These are phyloP conservation scores for Maudiozyma humilis DNA, from an alignment of 1,139 yeast genomes.

Conservation along the genomic window DNA sequence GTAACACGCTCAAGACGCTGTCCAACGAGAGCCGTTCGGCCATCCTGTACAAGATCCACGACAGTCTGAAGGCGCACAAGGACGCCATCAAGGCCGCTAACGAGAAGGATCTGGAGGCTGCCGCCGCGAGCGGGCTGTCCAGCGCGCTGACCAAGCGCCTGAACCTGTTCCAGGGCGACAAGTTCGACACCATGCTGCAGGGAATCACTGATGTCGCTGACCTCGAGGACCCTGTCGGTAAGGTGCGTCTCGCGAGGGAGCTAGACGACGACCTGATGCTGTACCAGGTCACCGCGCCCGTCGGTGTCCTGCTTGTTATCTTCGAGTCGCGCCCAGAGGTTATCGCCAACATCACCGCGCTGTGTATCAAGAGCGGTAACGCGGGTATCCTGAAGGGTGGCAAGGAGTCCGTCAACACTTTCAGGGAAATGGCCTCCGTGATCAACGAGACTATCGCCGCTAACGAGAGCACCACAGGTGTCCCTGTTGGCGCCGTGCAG, in stretches of 20 bases:
- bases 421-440: constrained; percentile 69
- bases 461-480: constrained; percentile 43
- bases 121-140: constrained; percentile 50
- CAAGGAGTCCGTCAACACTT: constrained; percentile 80
- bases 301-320: constrained; percentile 86
- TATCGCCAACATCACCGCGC: constrained; percentile 91
- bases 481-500: constrained; percentile 77
- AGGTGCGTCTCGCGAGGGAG: constrained; percentile 68
- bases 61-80: constrained; percentile 52
- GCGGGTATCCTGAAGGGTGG: constrained; percentile 97
- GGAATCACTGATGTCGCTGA: constrained; percentile 88
- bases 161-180: constrained; percentile 73
- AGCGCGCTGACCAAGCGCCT: constrained; percentile 71
- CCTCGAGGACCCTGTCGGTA: constrained; percentile 85
- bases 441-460: constrained; percentile 50
- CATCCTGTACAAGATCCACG: constrained; percentile 66
- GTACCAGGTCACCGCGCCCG: constrained; percentile 81
- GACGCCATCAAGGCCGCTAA: constrained; percentile 64
- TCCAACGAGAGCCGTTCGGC: constrained; percentile 62
- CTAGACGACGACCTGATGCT: constrained; percentile 81
- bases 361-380: constrained; percentile 91
- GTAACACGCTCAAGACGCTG: constrained; percentile 70
- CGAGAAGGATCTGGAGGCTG: constrained; percentile 62
- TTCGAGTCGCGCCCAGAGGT: constrained; percentile 98
- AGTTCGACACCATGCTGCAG: constrained; percentile 87